Conservation (phyloP, 176 grass and related monocot genomes). For the Triticum turgidum region DNA sequence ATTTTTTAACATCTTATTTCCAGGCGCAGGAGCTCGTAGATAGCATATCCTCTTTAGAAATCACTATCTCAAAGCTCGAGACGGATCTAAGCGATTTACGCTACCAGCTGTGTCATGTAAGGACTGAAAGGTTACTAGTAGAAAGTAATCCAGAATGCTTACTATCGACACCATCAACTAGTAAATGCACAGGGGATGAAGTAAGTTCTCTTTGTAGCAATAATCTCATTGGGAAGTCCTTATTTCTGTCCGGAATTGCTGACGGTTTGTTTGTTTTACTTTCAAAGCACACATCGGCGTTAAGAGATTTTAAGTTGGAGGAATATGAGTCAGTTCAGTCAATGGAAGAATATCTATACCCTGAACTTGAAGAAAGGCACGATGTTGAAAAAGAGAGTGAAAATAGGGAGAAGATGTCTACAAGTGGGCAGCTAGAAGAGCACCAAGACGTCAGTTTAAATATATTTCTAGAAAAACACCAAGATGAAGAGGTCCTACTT, state of each 20-base stretch:
- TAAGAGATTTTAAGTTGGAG: constrained; percentile 52
- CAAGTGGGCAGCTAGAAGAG: constrained; percentile 34
- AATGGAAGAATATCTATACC: constrained; percentile 47
- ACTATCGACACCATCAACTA: constrained; percentile 33
- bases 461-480: constrained; percentile 35
- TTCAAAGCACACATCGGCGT: constrained; percentile 48
- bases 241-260: constrained; percentile 6
- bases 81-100: constrained; percentile 64
- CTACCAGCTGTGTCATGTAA: constrained; percentile 59
- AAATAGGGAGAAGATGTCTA: constrained; percentile 5
- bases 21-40: constrained; percentile 80
- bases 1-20: constrained; percentile 8
- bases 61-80: constrained; percentile 78
- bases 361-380: constrained; percentile 36
- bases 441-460: constrained; percentile 32
- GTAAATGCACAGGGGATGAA: constrained; percentile 46
- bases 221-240: neutral
- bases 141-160: constrained; percentile 48
- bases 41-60: constrained; percentile 79
- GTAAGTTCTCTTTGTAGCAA: constrained; percentile 34
- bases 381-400: constrained; percentile 9
- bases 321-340: constrained; percentile 34
- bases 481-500: constrained; percentile 45
- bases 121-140: constrained; percentile 58
- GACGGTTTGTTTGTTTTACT: constrained; percentile 13